phyloP scores from a whole-genome alignment of 208 protist genomes.

The Porcisia deanei region DNA sequence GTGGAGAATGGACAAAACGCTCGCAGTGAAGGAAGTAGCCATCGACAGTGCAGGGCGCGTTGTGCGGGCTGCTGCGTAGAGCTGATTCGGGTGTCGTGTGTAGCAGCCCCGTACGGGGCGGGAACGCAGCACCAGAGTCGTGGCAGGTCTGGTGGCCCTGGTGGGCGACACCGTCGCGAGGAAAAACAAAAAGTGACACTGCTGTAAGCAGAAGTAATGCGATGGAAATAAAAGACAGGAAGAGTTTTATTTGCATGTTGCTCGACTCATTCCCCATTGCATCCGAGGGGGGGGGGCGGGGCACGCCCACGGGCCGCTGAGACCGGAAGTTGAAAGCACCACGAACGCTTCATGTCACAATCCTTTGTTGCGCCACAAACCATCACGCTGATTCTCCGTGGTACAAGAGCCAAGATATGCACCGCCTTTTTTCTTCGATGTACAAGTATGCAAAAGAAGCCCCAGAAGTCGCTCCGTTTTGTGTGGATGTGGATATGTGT shows the following conservation, averaged over 20 bases:
- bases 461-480: not conserved
- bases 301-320: too few relatives aligned
- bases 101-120: not conserved
- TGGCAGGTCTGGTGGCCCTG: not conserved
- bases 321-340: not conserved
- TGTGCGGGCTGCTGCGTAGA: not conserved
- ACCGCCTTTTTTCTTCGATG: not conserved
- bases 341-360: not conserved
- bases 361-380: not conserved
- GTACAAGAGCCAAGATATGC: not conserved
- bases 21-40: not conserved
- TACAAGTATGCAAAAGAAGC: not conserved
- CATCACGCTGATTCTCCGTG: not conserved
- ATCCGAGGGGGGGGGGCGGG: too few relatives aligned
- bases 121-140: not conserved
- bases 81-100: not conserved
- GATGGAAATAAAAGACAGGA: not conserved
- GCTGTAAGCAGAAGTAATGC: not conserved
- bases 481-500: not conserved
- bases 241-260: too few relatives aligned
- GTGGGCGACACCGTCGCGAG: not conserved
- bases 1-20: conserved; percentile 85
- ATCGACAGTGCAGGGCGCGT: not conserved
- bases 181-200: not conserved
- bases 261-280: too few relatives aligned